A percentile compares a stretch with the other conserved stretches of the same genome.
Evolutionary conservation across 306 rosid genomes (phyloP).

Genomic region (Adenanthera pavonina): DNA sequence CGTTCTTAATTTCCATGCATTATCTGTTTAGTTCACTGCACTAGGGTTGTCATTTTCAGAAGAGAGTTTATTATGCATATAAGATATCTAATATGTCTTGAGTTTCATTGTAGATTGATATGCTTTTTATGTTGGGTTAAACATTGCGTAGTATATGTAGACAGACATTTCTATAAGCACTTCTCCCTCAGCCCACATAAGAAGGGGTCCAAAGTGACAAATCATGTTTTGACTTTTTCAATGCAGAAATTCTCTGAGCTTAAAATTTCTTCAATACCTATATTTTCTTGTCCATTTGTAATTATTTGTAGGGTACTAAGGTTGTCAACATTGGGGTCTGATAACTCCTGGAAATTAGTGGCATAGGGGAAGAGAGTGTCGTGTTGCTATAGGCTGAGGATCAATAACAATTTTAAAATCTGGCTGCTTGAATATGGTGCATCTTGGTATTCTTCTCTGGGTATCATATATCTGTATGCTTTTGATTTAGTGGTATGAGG

Average conservation of each 20-base stretch:
- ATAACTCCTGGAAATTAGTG: not conserved
- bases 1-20: not conserved
- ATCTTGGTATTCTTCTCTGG: not conserved
- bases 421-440: not conserved
- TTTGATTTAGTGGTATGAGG: not conserved
- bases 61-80: not conserved
- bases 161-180: not conserved
- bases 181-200: not conserved
- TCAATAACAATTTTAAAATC: not conserved
- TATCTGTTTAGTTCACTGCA: not conserved
- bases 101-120: not conserved
- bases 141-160: not conserved
- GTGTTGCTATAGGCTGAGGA: not conserved
- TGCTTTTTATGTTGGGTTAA: conserved; percentile 6
- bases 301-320: not conserved
- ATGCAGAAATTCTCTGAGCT: not conserved
- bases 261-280: not conserved
- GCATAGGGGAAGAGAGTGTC: conserved; percentile 9
- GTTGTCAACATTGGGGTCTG: not conserved
- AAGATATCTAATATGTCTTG: not conserved
- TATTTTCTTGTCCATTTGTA: not conserved
- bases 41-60: not conserved
- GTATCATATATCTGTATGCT: not conserved
- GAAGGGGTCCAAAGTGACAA: not conserved
- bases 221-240: not conserved